Evolutionary conservation across 2,329 filamentous ascomycete species (phyloP).

Genomic region (Calonectria henricotiae): DNA sequence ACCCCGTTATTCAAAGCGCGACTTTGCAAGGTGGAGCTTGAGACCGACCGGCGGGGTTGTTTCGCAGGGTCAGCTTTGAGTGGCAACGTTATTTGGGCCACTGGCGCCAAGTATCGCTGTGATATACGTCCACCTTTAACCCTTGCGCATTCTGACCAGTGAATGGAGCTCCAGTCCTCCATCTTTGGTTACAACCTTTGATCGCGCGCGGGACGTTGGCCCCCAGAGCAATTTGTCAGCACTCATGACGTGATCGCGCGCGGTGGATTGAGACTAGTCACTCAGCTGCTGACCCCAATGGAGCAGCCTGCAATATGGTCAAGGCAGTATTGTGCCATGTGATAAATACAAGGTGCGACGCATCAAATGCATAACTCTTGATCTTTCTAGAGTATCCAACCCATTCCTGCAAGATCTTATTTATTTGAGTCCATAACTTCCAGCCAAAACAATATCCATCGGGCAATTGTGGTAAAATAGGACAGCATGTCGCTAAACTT

Average conservation of each 20-base stretch:
- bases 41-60: neutral
- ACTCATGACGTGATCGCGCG: constrained; percentile 26
- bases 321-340: neutral
- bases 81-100: neutral
- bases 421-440: neutral
- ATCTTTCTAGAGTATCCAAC: neutral
- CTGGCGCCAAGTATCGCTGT: neutral
- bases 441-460: neutral
- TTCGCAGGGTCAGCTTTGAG: neutral
- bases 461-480: neutral
- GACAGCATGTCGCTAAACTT: constrained; percentile 15
- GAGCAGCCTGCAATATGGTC: neutral
- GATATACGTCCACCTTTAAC: neutral
- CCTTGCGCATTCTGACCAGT: no score
- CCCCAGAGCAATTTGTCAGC: constrained; percentile 24
- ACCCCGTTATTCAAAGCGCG: neutral
- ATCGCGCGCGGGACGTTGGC: constrained; percentile 18
- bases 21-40: neutral
- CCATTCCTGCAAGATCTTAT: no score
- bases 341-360: neutral
- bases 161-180: neutral
- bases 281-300: neutral
- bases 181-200: neutral
- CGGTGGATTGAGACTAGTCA: constrained; percentile 3
- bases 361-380: neutral